Evolutionary conservation across 345 rosid species (phyloP).

Genomic region (Moricandia moricandioides): DNA sequence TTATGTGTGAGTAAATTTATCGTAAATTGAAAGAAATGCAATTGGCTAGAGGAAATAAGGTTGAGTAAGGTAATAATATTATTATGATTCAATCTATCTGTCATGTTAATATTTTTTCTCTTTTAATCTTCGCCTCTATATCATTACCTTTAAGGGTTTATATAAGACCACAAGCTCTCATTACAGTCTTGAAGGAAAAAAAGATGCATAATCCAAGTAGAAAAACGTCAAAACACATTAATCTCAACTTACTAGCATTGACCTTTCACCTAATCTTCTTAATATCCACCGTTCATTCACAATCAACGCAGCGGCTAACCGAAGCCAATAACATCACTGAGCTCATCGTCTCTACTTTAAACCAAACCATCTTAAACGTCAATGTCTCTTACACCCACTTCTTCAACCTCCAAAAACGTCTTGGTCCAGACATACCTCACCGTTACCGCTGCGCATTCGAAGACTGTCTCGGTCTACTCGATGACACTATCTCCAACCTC

Average conservation of each 20-base stretch:
- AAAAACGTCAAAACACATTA: neutral
- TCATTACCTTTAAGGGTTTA: neutral
- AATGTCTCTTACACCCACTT: constrained; percentile 47
- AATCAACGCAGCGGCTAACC: constrained; percentile 1
- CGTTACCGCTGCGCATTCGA: constrained; percentile 46
- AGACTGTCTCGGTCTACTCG: constrained; percentile 72
- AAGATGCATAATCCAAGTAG: constrained; percentile 2
- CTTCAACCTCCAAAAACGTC: constrained; percentile 32
- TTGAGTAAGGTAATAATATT: constrained; percentile 1
- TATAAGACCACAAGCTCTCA: neutral
- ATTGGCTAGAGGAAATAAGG: neutral
- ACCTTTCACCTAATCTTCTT: neutral
- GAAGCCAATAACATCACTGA: constrained; percentile 36
- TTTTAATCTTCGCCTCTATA: no score
- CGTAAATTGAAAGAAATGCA: neutral
- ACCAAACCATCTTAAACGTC: constrained; percentile 49
- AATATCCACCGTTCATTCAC: constrained; percentile 13
- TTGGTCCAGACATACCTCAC: constrained; percentile 23
- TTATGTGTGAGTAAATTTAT: neutral
- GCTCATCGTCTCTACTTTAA: constrained; percentile 51
- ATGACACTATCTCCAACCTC: constrained; percentile 49
- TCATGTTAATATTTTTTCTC: no score
- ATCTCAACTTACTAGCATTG: neutral
- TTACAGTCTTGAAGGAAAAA: neutral
- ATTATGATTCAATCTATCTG: no score